A percentile compares a stretch with the other conserved stretches of the same genome.
Evolutionary conservation across 2,329 filamentous ascomycete genomes (phyloP).

Genomic region (Metarhizium humberi): DNA sequence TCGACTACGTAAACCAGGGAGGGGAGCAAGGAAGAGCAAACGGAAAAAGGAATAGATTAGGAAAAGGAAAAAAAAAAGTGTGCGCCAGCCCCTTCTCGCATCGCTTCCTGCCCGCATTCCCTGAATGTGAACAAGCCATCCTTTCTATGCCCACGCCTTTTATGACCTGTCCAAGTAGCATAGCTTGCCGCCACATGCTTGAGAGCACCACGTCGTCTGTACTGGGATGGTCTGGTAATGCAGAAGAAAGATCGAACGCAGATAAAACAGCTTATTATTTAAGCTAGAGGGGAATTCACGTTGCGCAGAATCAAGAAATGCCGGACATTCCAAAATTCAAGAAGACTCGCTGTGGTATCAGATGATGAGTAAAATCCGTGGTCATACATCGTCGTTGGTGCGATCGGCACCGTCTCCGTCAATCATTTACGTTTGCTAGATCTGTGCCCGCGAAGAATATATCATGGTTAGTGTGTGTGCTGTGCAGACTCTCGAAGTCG

Average conservation of each 20-base stretch:
- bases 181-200: neutral
- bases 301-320: neutral
- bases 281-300: constrained; percentile 1
- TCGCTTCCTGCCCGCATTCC: constrained; percentile 8
- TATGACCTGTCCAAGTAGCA: neutral
- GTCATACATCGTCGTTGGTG: constrained; percentile 7
- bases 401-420: neutral
- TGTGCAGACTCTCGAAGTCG: neutral
- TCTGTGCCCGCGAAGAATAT: neutral
- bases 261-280: neutral
- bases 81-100: neutral
- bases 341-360: constrained; percentile 10
- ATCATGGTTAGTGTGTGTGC: neutral
- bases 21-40: neutral
- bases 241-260: constrained; percentile 1
- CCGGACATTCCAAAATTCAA: constrained; percentile 1
- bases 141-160: constrained; percentile 8
- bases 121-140: constrained; percentile 10
- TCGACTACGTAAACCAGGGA: neutral
- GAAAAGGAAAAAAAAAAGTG: neutral
- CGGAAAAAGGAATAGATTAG: neutral
- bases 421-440: constrained; percentile 9
- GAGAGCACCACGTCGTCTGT: neutral
- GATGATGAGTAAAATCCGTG: constrained; percentile 4
- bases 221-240: neutral